A percentile compares a stretch with the other conserved stretches of the same genome.
phyloP scores from a whole-genome alignment of 306 rosid genomes.

The Medicago lupulina region DNA sequence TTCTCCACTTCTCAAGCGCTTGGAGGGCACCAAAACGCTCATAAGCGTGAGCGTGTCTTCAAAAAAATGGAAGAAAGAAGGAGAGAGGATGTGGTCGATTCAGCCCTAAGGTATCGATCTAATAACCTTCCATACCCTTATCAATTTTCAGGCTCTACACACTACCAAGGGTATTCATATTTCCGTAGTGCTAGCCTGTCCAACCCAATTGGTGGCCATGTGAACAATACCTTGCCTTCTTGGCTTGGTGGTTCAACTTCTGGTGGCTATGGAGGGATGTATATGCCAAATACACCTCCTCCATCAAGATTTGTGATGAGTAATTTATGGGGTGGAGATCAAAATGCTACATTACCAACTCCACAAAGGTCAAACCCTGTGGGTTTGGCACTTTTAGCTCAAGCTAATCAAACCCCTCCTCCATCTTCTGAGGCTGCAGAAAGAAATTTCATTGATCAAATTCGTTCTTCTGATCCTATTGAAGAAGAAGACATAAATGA shows the following conservation, averaged over 20 bases:
- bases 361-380: neutral
- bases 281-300: neutral
- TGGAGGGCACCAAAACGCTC: conserved; percentile 86
- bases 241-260: neutral
- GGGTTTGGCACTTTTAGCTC: neutral
- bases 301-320: neutral
- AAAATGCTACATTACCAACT: neutral
- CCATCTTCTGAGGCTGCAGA: neutral
- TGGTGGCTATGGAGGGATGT: neutral
- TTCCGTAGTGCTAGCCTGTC: neutral
- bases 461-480: neutral
- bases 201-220: neutral
- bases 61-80: neutral
- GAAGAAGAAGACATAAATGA: neutral
- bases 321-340: neutral
- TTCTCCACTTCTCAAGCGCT: conserved; percentile 69
- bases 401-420: neutral
- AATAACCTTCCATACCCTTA: neutral
- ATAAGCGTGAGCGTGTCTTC: conserved; percentile 59
- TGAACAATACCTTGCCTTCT: neutral
- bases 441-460: neutral
- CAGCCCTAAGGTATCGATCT: neutral
- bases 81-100: neutral
- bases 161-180: neutral
- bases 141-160: neutral